Evolutionary conservation across 2,329 filamentous ascomycete genomes (phyloP), one percentile per base, ranked within the genome.

Genomic region (Ilyonectria mors-panacis): DNA sequence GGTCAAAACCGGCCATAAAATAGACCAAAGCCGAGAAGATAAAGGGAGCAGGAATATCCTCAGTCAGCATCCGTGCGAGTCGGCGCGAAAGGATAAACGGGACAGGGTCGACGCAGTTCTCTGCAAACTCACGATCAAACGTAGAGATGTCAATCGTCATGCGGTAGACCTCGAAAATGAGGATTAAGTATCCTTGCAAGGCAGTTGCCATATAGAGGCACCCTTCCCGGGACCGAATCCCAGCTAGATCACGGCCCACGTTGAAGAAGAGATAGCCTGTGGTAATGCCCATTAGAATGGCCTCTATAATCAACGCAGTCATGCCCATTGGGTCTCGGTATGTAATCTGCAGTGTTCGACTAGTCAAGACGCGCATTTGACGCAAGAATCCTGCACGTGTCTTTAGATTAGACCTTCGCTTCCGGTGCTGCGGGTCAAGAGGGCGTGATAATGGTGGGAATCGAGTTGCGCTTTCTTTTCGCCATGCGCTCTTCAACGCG

Each of bases 291-390:
- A 95, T 94, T 1, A 87, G 81, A 6, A 93, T 82, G 0, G 92
- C 91, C 77, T 94, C 92, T 3, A 92, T 75, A 2, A 94, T 82
- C 62, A 90, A 91, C 0, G 92, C 91, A 15, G 88, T 83, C 84
- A 94, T 91, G 4, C 93, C 93, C 81, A 94, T 88, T 0, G 93
- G 92, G 73, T 95, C 93, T n/a, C 93, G 86, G 63, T 91, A 88
- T 0, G 93, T 94, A 2, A 91, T 90, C 57, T 90, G 89, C 74
- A 93, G 87, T 0, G 91, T 93, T 15, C 93, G 86, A 28, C 88
- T 84, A 0, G 92, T 94, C 19, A 94, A 80, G 2, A 94, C 91
- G 3, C 79, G 80, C 6, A 91, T 80, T 73, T 94, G 92, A 48
- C 89, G 88, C 19, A 84, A 68, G 66, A 93, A 89, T 0, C 86